Base-by-base conservation (phyloP, 352 stramenopile species). In the Phytophthora sansomeana region DNA sequence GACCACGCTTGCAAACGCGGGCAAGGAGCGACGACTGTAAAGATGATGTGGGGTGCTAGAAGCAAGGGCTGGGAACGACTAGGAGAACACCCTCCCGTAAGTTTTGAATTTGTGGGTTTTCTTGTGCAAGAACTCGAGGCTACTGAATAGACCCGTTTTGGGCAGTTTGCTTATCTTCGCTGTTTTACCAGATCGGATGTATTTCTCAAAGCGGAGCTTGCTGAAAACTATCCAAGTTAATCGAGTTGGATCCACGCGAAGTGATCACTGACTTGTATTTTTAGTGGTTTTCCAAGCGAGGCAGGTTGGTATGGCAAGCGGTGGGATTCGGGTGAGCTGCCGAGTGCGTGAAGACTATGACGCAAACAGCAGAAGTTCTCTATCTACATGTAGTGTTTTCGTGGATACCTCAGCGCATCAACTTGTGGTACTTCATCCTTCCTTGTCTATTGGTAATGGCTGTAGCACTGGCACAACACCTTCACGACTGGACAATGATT, bases 241-340 rank as follows among this genome's bases (percentile, higher is more conserved):
- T 42, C 21, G 21, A 24, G 21, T 24, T 24, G 21, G 36, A 50
- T 50, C n/a, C 43, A 35, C 21, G 28, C 44, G 38, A 38, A 24
- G 35, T 10, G n/a, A 42, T 24, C 21, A 24, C 21, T 24, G 30
- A 8, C 28, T 39, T 21, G 53, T 71, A 66, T 71, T 66, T 71
- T 66, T 71, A 71, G 55, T 39, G 32, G 19, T 35, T 29, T 9
- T 19, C n/a, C 30, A 13, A 28, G 38, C 33, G 43, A 28, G 28
- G 39, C 26, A 19, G 29, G 29, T 48, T 53, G 42, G 42, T 17
- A 81, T 83, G 77, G 24, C 49, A 60, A 76, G 38, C 16, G 58
- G 75, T 55, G 69, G 74, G 30, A 78, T 92, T 29, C 77, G 82
- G 39, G 84, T 92, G 49, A 92, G 82, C 47, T 92, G 84, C 69